A percentile compares a stretch with the other conserved stretches of the same genome.
Conservation (phyloP, 306 rosid genomes). For the Ceratonia siliqua region DNA sequence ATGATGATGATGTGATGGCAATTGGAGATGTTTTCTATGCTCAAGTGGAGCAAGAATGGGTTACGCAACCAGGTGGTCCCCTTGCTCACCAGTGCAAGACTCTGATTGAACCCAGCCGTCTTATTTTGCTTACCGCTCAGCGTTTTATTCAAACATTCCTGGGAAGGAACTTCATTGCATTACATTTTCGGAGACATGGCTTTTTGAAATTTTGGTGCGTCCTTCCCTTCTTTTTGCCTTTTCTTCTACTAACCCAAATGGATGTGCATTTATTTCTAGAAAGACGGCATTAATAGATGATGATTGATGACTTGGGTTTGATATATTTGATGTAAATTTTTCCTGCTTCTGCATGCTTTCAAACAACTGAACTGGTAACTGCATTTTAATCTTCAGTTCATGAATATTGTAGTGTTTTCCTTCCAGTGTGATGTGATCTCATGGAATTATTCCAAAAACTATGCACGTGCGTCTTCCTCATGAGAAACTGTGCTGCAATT, state of each 20-base stretch:
- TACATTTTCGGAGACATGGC: slow-evolving; percentile 80
- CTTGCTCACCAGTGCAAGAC: slow-evolving; percentile 78
- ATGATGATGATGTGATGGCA: slow-evolving; percentile 65
- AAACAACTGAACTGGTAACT: not conserved
- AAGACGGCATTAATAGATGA: not conserved
- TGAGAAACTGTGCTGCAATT: not conserved
- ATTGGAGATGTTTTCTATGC: slow-evolving; percentile 84
- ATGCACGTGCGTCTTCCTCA: not conserved
- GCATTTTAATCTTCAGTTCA: not conserved
- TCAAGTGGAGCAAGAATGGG: slow-evolving; percentile 72
- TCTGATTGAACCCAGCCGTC: slow-evolving; percentile 69
- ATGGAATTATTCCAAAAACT: not conserved
- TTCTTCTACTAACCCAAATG: not conserved
- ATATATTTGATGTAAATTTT: not conserved
- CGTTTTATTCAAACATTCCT: slow-evolving; percentile 89
- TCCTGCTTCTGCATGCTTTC: slow-evolving; percentile 7
- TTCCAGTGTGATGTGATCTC: not conserved
- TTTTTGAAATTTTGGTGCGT: slow-evolving; percentile 81
- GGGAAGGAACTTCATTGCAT: slow-evolving; percentile 67
- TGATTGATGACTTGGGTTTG: not conserved
- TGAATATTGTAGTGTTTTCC: not conserved
- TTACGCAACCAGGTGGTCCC: slow-evolving; percentile 85
- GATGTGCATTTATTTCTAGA: not conserved
- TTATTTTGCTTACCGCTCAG: slow-evolving; percentile 82
- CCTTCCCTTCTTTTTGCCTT: not conserved